phyloP scores from a whole-genome alignment of 2,329 filamentous ascomycete genomes.

The Cercospora brassicicola region DNA sequence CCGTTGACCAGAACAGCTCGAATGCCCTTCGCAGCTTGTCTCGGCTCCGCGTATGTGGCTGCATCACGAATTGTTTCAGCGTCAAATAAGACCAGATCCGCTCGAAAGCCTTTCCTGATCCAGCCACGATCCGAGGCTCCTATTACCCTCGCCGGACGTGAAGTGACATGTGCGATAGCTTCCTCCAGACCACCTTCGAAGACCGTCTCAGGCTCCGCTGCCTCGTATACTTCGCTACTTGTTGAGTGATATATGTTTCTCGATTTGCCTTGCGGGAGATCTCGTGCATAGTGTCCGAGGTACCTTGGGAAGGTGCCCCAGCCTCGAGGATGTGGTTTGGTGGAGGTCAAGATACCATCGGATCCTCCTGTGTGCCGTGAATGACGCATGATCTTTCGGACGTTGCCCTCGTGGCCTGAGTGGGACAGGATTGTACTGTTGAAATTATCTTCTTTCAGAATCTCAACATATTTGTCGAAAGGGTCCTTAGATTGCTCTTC shows the following conservation, averaged over 20 bases:
- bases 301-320: conserved; percentile 37
- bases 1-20: conserved; percentile 33
- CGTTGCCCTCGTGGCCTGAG: conserved; percentile 33
- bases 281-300: conserved; percentile 33
- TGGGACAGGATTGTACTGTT: conserved; percentile 34
- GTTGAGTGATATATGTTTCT: conserved; percentile 29
- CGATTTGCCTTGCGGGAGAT: conserved; percentile 26
- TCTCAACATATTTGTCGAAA: conserved; percentile 33
- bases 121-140: conserved; percentile 29
- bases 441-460: conserved; percentile 33
- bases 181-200: conserved; percentile 34
- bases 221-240: conserved; percentile 22
- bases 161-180: conserved; percentile 33
- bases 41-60: conserved; percentile 33
- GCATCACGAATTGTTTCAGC: conserved; percentile 28
- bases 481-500: conserved; percentile 26
- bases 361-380: conserved; percentile 32
- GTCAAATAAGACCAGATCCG: conserved; percentile 35
- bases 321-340: conserved; percentile 35
- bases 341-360: conserved; percentile 34
- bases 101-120: conserved; percentile 29
- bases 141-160: conserved; percentile 29
- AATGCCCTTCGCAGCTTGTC: conserved; percentile 32
- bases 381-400: conserved; percentile 34
- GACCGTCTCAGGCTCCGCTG: conserved; percentile 28